These are phyloP conservation scores for Colletotrichum zoysiae DNA, from an alignment of 2,329 filamentous ascomycete species.

Conservation along the genomic window DNA sequence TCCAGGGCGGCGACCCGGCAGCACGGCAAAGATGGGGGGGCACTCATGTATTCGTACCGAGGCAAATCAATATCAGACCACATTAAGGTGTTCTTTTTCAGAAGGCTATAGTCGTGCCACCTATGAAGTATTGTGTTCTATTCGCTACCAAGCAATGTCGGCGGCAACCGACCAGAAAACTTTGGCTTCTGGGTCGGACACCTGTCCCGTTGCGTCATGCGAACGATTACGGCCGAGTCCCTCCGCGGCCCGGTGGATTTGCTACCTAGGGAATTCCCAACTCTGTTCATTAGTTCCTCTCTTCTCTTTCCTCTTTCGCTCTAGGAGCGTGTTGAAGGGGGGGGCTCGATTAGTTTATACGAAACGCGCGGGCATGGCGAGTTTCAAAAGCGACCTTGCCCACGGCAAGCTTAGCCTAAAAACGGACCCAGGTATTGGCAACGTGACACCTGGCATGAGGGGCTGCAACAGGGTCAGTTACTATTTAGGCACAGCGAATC, in stretches of 20 bases:
- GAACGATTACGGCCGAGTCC: constrained; percentile 12
- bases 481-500: neutral
- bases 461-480: neutral
- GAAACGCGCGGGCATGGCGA: constrained; percentile 24
- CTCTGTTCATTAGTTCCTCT: neutral
- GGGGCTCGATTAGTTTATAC: constrained; percentile 11
- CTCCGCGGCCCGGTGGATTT: constrained; percentile 30
- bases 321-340: neutral
- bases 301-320: neutral
- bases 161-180: neutral
- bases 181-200: neutral
- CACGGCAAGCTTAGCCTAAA: constrained; percentile 4
- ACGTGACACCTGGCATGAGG: no score
- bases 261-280: neutral
- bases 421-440: no score
- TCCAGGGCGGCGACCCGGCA: no score
- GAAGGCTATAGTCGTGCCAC: neutral
- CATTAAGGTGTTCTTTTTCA: neutral
- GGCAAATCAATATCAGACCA: neutral
- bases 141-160: neutral
- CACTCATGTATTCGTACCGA: constrained; percentile 11
- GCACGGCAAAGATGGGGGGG: constrained; percentile 9
- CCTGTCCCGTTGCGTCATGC: constrained; percentile 24
- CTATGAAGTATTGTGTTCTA: neutral
- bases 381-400: constrained; percentile 30